These are phyloP conservation scores for Penstemon davidsonii DNA, from an alignment of 257 asterid genomes.

Conservation along the genomic window DNA sequence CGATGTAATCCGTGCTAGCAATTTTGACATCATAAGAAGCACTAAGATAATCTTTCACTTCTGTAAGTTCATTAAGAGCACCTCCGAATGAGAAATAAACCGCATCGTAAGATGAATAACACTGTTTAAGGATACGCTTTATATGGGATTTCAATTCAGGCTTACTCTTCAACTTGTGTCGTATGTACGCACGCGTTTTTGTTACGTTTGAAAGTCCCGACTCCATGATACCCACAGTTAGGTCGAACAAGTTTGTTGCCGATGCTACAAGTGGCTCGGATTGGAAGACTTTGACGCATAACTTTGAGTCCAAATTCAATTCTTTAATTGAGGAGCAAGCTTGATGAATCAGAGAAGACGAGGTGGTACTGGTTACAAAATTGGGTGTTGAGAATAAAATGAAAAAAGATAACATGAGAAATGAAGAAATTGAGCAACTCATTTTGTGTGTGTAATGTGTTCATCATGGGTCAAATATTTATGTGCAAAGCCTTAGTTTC, in stretches of 20 bases:
- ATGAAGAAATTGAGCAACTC: not conserved
- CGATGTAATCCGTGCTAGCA: too few species aligned
- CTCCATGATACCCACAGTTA: not conserved
- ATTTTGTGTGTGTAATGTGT: too few species aligned
- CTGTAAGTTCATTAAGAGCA: too few species aligned
- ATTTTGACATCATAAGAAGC: too few species aligned
- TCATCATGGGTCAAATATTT: too few species aligned
- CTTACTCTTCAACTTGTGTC: not conserved
- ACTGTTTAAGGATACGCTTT: too few species aligned
- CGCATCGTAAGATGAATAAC: too few species aligned
- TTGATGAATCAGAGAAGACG: not conserved
- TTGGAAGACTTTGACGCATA: not conserved
- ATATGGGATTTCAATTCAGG: slow-evolving; percentile 31
- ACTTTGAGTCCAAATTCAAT: not conserved
- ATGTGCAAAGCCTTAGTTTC: too few species aligned
- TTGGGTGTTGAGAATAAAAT: not conserved
- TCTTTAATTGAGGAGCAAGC: not conserved
- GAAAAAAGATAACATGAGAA: not conserved
- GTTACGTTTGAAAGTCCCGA: not conserved
- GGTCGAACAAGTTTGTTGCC: not conserved
- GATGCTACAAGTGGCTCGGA: not conserved
- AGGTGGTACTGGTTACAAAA: not conserved
- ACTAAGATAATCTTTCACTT: too few species aligned
- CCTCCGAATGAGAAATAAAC: too few species aligned
- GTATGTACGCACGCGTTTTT: not conserved